Evolutionary conservation across 148 eudicot genomes (phyloP), one percentile per base, ranked within the genome.

Genomic region (Rhododendron molle): DNA sequence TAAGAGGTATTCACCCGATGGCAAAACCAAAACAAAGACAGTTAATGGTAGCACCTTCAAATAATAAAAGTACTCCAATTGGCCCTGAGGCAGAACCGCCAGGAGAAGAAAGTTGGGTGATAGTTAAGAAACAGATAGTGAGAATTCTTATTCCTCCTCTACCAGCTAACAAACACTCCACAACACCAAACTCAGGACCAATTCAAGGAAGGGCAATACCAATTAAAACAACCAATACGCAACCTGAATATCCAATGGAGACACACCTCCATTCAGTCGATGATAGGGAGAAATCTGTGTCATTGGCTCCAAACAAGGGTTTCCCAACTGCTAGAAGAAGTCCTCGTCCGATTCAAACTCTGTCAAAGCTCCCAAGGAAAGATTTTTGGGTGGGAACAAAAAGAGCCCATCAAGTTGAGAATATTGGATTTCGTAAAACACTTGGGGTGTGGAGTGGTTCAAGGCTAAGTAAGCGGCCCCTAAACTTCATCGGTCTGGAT

Each of bases 51-150:
- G 82, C 34, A 11, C 82, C 80, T 77, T 71, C 77, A 54, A 89
- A 88, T 20, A 88, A 83, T 83, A 81, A 83, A 32, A 76, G 50
- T 71, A 89, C 71, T 84, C 88, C 81, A 76, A 85, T 60, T 87
- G 86, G 47, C 81, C 69, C 52, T 40, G 89, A 65, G 28, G 58
- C 81, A 0, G 93, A 91, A 82, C 44, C 71, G 56, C 72, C 52
- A 28, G 91, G 47, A 52, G 94, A 94, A 80, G 93, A 92, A 88
- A 87, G 88, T 62, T 96, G 99, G 99, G 89, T 92, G 54, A 46
- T 94, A 28, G 96, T 96, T 36, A 96, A 95, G 94, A 93, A 92
- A 85, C 99, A 95, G 88, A 94, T 56, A 84, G 87, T 96, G 81
- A 91, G 89, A 77, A 93, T 95, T 83, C 65, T 89, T 77, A 90